phyloP scores from a whole-genome alignment of 768 basidiomycete genomes.

The Hygrocybe punicea region DNA sequence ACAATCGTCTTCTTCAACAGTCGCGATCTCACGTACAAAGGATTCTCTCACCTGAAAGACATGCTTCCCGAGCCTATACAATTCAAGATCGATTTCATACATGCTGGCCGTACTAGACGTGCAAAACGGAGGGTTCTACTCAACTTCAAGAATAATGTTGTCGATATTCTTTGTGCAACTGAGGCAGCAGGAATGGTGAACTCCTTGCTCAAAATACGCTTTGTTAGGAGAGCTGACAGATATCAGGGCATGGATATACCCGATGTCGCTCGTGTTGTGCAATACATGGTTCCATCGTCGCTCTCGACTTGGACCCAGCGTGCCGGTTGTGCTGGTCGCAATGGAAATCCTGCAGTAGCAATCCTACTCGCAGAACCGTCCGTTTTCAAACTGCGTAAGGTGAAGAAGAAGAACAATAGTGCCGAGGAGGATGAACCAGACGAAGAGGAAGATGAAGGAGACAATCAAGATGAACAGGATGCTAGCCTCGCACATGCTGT shows the following conservation, averaged over 20 bases:
- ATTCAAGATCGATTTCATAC: conserved; percentile 22
- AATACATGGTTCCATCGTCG: conserved; percentile 4
- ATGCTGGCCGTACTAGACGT: conserved; percentile 17
- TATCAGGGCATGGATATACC: conserved; percentile 9
- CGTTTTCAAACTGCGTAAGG: conserved; percentile 26
- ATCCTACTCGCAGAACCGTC: conserved; percentile 13
- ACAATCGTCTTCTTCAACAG: conserved; percentile 23
- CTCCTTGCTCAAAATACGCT: background rate
- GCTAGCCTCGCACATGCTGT: background rate
- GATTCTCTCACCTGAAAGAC: conserved; percentile 6
- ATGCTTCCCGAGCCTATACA: conserved; percentile 9
- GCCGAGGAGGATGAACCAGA: conserved; percentile 1
- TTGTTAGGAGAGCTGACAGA: background rate
- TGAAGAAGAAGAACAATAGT: conserved; percentile 1
- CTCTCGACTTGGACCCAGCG: conserved; percentile 2
- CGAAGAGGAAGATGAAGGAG: conserved; percentile 3
- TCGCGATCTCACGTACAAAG: conserved; percentile 12
- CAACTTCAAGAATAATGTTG: conserved; percentile 2
- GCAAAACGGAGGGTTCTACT: conserved; percentile 8
- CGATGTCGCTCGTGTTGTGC: conserved; percentile 4
- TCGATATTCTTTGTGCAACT: conserved; percentile 10
- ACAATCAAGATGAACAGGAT: too few relatives aligned
- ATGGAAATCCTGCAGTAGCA: background rate
- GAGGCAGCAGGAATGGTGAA: conserved; percentile 18
- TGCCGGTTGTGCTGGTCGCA: conserved; percentile 3